Evolutionary conservation across 495 filamentous ascomycete genomes (phyloP), one percentile per base, ranked within the genome.

Genomic region (Penicillium canariense): DNA sequence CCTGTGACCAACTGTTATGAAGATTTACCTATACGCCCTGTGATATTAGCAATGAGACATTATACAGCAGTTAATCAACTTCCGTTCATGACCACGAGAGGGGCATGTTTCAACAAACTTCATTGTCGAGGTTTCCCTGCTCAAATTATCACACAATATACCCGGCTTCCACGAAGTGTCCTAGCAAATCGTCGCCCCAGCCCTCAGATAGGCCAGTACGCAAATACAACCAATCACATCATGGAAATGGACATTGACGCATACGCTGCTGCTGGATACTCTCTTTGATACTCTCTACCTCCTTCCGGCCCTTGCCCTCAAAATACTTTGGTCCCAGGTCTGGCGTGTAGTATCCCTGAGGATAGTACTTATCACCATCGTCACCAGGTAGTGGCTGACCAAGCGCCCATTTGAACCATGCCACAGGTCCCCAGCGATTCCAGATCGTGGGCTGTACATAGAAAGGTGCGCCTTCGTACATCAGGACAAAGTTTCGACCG

Each of bases 361-460:
- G 83, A 62, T 77, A 74, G 60, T 79, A 85, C 48, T 72, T 75
- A 12, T 80, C 72, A 0, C 79, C 80, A 35, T 79, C 67, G 54
- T 83, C 80, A 4, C 85, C 86, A 0, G 85, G 85, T 14, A 84
- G 46, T 12, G 82, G 80, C 15, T 76, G 70, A 0, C 84, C 83
- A 20, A 78, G 56, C 1, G 73, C 26, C 69, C 84, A 74, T 17
- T 69, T 66, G 9, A 77, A 46, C 76, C 74, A 82, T 0, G 80
- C 81, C 3, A 52, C 38, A 0, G 76, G 80, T 0, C 80, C 77
- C 78, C 80, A 87, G 14, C 83, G 76, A 47, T 78, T 80, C 76
- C 71, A 80, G 8, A 87, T 52, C 0, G 79, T 84, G 1, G 83
- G 76, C 34, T 79, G 73, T 20, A 81, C 71, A 62, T 87, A 87